Base-by-base conservation (phyloP, 768 basidiomycete genomes). In the Kwoniella botswanensis region DNA sequence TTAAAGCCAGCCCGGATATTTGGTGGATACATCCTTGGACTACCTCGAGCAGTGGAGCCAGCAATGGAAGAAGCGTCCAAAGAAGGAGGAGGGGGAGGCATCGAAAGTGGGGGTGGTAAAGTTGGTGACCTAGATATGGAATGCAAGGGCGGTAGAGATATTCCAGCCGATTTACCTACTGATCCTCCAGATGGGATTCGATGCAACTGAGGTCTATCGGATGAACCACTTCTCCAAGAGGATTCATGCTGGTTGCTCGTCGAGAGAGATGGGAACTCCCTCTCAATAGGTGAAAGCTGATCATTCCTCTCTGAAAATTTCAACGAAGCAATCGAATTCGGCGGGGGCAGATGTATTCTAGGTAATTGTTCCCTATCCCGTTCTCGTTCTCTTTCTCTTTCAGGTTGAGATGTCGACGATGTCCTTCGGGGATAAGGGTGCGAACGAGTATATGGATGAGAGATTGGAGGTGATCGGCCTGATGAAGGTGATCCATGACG, bases 401-500 rank as follows among this genome's bases (percentile, higher is more conserved):
- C 59, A 43, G 62, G 63, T 18, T 63, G 62, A 52, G 62, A 60
- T 35, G 43, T 57, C 6, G 55, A 64, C 5, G 68, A 65, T 13
- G 56, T 55, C 29, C 55, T 46, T 1, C 68, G 62, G 18, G 68
- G 35, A 70, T 70, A 70, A 41, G 68, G 68, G 57, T 65, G 68
- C 12, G 68, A 43, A 24, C 68, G 62, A 44, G 63, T 64, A 22
- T 63, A 70, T 4, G 68, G 60, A 44, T 63, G 64, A 11, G 61
- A 65, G 10, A 62, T 55, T 3, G 68, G 57, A 22, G 68, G 68
- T 21, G 68, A 70, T 21, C 68, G 55, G 9, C 63, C 63, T 15
- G 62, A 52, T 29, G 68, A 64, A 43, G 68, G 55, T 22, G 68
- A 60, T 44, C 58, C 22, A 21, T n/a, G n/a, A 35, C 56, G 42